Evolutionary conservation across 2,329 filamentous ascomycete species (phyloP).

Genomic region (Xylariaceae sp.): DNA sequence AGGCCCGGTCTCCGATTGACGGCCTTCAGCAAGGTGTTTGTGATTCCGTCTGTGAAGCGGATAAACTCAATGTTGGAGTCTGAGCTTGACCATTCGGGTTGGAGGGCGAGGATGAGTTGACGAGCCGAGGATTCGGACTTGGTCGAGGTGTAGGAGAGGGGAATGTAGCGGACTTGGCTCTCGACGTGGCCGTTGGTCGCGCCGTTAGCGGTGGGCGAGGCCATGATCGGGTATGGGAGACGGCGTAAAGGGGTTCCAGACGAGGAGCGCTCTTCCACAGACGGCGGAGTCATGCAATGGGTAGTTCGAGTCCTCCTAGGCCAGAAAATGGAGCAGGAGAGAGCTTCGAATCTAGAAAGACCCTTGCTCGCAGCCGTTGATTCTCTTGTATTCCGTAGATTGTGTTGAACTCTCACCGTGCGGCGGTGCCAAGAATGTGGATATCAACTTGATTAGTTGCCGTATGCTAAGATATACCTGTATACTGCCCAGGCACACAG

Average conservation of each 20-base stretch:
- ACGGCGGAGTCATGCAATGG: too few species aligned
- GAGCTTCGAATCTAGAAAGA: neutral
- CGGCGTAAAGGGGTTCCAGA: too few species aligned
- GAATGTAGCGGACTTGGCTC: constrained; percentile 57
- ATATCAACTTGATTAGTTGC: constrained; percentile 1
- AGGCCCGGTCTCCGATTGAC: constrained; percentile 62
- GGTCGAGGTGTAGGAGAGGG: constrained; percentile 71
- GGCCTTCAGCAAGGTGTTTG: constrained; percentile 85
- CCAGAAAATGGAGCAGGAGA: too few species aligned
- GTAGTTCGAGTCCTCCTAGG: too few species aligned
- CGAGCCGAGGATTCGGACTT: constrained; percentile 77
- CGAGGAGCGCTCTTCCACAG: too few species aligned
- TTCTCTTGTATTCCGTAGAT: neutral
- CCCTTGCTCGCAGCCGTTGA: neutral
- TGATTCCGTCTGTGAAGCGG: constrained; percentile 96
- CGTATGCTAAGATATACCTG: too few species aligned
- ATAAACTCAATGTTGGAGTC: constrained; percentile 77
- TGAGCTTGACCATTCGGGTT: constrained; percentile 75
- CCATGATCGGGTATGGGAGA: constrained; percentile 15
- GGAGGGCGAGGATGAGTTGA: constrained; percentile 71
- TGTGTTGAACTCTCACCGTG: too few species aligned
- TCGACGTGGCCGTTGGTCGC: constrained; percentile 29
- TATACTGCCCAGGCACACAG: too few species aligned
- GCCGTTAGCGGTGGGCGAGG: constrained; percentile 19
- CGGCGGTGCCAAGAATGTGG: constrained; percentile 11